phyloP scores from a whole-genome alignment of 345 rosid genomes.

The Aegle marmelos region DNA sequence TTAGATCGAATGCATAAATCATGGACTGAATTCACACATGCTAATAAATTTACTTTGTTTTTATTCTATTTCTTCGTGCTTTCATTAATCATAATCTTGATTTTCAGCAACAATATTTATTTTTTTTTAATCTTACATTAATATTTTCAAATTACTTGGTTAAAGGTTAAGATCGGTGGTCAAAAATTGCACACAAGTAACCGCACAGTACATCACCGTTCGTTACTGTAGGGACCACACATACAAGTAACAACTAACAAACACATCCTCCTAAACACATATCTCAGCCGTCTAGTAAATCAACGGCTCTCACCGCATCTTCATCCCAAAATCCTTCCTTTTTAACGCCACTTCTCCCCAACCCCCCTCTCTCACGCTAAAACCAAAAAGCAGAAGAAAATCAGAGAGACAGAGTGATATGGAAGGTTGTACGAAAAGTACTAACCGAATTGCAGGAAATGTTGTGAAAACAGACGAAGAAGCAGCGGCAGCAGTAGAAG shows the following conservation, averaged over 20 bases:
- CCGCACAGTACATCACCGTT: neutral
- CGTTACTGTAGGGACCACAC: neutral
- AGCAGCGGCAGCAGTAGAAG: neutral
- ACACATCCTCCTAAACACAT: neutral
- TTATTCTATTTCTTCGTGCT: too few relatives aligned
- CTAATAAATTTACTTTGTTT: too few relatives aligned
- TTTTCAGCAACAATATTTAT: neutral
- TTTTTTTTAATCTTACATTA: neutral
- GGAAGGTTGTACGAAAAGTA: conserved; percentile 11
- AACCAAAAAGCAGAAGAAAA: neutral
- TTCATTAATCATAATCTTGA: neutral
- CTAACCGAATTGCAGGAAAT: neutral
- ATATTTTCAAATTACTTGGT: neutral
- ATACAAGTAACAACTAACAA: neutral
- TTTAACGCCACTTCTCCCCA: neutral
- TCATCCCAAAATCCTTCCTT: neutral
- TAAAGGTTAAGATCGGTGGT: neutral
- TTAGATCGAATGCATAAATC: too few relatives aligned
- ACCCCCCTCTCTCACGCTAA: neutral
- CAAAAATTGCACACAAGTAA: neutral
- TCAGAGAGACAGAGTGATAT: neutral
- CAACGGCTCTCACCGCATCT: conserved; percentile 4
- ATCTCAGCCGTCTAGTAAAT: conserved; percentile 17
- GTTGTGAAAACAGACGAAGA: neutral
- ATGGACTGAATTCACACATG: neutral